Evolutionary conservation across 345 rosid species (phyloP).

Genomic region (Limnanthes douglasii): DNA sequence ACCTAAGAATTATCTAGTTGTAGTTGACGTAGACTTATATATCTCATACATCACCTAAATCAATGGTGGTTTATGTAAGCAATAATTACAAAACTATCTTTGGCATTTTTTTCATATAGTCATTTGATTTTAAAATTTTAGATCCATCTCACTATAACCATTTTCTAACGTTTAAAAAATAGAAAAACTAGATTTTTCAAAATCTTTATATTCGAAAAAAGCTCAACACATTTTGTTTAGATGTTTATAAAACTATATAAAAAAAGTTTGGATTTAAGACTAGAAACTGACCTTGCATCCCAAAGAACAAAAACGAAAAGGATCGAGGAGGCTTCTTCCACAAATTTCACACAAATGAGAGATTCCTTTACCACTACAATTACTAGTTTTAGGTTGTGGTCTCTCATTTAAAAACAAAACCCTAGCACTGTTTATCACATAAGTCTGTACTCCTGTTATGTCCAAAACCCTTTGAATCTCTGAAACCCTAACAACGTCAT

Average conservation of each 20-base stretch:
- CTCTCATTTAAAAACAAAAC: constrained; percentile 78
- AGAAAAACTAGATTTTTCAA: no score
- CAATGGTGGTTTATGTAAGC: no score
- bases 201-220: no score
- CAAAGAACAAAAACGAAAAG: constrained; percentile 83
- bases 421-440: constrained; percentile 80
- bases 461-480: constrained; percentile 69
- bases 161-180: no score
- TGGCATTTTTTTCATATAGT: no score
- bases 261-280: constrained; percentile 2
- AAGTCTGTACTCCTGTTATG: constrained; percentile 75
- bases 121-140: no score
- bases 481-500: constrained; percentile 72
- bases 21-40: no score
- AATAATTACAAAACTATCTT: no score
- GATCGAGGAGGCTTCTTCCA: constrained; percentile 66
- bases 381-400: constrained; percentile 30
- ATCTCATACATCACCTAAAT: no score
- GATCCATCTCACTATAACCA: no score
- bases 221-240: constrained; percentile 2
- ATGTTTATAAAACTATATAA: not conserved
- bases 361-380: constrained; percentile 20
- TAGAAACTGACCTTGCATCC: constrained; percentile 95
- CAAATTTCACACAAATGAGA: constrained; percentile 70
- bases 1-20: no score